These are phyloP conservation scores for Saccharomyces hybrid DNA, from an alignment of 1,139 yeast species.

Conservation along the genomic window DNA sequence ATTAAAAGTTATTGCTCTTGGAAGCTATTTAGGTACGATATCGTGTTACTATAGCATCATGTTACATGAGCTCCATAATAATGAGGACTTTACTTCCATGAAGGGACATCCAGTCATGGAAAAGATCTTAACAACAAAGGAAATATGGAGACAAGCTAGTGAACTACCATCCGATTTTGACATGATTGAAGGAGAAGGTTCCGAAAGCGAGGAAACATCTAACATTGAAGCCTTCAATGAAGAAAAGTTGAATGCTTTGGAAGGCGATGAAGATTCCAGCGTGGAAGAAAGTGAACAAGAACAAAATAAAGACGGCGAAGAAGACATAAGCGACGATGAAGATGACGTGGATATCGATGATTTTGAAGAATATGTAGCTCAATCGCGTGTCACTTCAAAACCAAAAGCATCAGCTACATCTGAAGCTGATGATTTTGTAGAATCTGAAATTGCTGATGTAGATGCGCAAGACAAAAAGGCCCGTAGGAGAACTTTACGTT, in stretches of 20 bases:
- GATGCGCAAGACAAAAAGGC: slow-evolving; percentile 81
- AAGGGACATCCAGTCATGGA: slow-evolving; percentile 89
- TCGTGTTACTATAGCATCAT: slow-evolving; percentile 71
- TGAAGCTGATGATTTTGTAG: slow-evolving; percentile 46
- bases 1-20: slow-evolving; percentile 59
- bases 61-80: slow-evolving; percentile 43
- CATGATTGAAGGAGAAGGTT: slow-evolving; percentile 27
- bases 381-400: slow-evolving; percentile 38
- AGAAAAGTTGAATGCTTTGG: slow-evolving; percentile 23
- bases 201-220: slow-evolving; percentile 26
- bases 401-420: slow-evolving; percentile 4
- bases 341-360: slow-evolving; percentile 36
- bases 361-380: slow-evolving; percentile 45
- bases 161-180: slow-evolving; percentile 37
- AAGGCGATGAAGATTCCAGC: slow-evolving; percentile 18
- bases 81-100: slow-evolving; percentile 54
- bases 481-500: slow-evolving; percentile 78
- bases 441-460: slow-evolving; percentile 60
- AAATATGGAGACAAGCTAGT: slow-evolving; percentile 81
- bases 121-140: slow-evolving; percentile 67
- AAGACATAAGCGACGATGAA: slow-evolving; percentile 25
- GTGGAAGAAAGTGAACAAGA: slow-evolving; percentile 13
- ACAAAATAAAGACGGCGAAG: slow-evolving; percentile 15
- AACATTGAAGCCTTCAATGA: slow-evolving; percentile 24
- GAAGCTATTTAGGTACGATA: slow-evolving; percentile 69